Evolutionary conservation across 2,329 filamentous ascomycete genomes (phyloP).

Genomic region (Leptoxyphium fumago): DNA sequence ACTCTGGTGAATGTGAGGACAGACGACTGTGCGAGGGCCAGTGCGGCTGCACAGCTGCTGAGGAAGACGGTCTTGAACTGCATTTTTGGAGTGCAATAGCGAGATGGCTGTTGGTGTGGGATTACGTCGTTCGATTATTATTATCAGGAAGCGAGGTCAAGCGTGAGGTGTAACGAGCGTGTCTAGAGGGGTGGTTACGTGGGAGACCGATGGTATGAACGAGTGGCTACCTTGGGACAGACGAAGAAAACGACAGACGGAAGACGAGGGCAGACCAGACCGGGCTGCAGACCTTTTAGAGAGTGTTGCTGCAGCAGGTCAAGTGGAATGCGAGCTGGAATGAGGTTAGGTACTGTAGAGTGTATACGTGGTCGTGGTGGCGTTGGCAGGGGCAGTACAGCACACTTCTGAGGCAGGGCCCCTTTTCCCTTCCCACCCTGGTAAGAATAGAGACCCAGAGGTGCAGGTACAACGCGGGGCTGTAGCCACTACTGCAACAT

Average conservation of each 20-base stretch:
- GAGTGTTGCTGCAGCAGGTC: neutral
- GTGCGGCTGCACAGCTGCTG: slow-evolving; percentile 26
- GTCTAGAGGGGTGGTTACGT: too few species aligned
- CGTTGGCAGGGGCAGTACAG: too few species aligned
- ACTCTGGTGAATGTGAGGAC: slow-evolving; percentile 38
- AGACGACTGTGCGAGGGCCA: slow-evolving; percentile 32
- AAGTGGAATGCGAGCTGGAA: neutral
- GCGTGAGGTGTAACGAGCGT: too few species aligned
- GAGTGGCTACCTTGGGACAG: too few species aligned
- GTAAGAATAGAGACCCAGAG: neutral
- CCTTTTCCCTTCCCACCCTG: neutral
- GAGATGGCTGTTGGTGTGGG: too few species aligned
- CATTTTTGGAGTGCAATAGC: slow-evolving; percentile 26
- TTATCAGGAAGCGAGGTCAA: too few species aligned
- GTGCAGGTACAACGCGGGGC: neutral
- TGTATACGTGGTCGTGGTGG: too few species aligned
- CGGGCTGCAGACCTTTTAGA: neutral
- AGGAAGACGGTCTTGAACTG: slow-evolving; percentile 35
- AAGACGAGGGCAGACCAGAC: neutral
- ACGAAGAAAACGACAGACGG: neutral
- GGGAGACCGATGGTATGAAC: too few species aligned
- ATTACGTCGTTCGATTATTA: too few species aligned
- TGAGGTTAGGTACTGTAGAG: neutral
- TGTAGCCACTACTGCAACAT: neutral
- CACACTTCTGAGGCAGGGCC: too few species aligned